These are phyloP conservation scores for Hypoxylon subgilvum DNA, from an alignment of 495 filamentous ascomycete species.

Conservation along the genomic window DNA sequence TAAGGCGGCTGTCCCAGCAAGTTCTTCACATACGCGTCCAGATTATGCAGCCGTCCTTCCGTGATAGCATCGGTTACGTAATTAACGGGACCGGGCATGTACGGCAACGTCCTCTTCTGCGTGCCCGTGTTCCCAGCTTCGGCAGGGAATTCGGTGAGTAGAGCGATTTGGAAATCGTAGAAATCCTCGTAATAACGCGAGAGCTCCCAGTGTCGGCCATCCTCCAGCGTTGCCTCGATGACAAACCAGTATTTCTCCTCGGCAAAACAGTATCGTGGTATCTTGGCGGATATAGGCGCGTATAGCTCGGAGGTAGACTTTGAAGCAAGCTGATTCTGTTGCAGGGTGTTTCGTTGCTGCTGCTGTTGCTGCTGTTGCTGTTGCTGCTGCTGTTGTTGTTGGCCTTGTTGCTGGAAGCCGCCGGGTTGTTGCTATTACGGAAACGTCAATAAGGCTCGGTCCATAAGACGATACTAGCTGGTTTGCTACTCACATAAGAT, in stretches of 20 bases:
- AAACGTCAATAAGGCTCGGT: constrained; percentile 24
- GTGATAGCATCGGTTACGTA: constrained; percentile 98
- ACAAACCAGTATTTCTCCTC: constrained; percentile 99
- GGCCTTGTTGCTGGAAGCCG: constrained; percentile 32
- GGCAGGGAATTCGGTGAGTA: constrained; percentile 89
- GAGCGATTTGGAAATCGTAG: constrained; percentile 96
- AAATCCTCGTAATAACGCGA: constrained; percentile 97
- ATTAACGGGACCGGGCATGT: constrained; percentile 97
- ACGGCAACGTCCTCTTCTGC: constrained; percentile 83
- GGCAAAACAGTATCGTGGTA: constrained; percentile 93
- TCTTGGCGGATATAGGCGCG: constrained; percentile 72
- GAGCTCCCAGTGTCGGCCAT: constrained; percentile 89
- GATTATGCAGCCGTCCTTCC: constrained; percentile 84
- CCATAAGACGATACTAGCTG: constrained; percentile 3
- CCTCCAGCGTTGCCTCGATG: constrained; percentile 88
- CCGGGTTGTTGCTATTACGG: constrained; percentile 37
- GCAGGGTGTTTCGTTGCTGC: constrained; percentile 36
- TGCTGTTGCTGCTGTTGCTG: constrained; percentile 34
- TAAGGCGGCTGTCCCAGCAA: constrained; percentile 81
- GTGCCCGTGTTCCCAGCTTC: constrained; percentile 85
- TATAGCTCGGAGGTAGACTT: constrained; percentile 53
- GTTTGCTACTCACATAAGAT: constrained; percentile 48
- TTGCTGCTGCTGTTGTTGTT: constrained; percentile 30
- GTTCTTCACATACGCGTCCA: constrained; percentile 94
- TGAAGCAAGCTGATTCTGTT: constrained; percentile 44